Percentiles rank a stretch among this genome's conserved stretches.
phyloP scores from a whole-genome alignment of 1,139 yeast species.

The Maudiozyma humilis region DNA sequence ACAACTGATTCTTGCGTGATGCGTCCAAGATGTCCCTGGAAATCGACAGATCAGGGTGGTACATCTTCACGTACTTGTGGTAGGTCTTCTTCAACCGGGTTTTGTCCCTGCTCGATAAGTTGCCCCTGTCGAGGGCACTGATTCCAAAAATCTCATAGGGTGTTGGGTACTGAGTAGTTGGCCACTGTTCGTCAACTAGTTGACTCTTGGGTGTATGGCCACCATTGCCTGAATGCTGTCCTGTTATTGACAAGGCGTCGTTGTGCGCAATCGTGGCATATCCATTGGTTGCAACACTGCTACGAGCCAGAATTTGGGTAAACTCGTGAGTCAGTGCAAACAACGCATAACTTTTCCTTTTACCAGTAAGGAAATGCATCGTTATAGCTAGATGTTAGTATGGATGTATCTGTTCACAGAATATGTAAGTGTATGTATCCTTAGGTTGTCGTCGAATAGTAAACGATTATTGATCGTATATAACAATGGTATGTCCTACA shows the following conservation, averaged over 20 bases:
- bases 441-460: not conserved
- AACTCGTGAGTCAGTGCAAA: not conserved
- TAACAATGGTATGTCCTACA: not conserved
- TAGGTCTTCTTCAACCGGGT: constrained; percentile 44
- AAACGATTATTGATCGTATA: not conserved
- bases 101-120: constrained; percentile 32
- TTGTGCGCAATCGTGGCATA: not conserved
- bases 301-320: not conserved
- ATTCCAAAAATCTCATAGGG: constrained; percentile 70
- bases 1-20: not conserved
- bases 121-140: constrained; percentile 23
- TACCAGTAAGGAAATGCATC: not conserved
- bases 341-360: not conserved
- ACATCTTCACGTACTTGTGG: constrained; percentile 60
- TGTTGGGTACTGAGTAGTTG: constrained; percentile 44
- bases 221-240: too few relatives aligned
- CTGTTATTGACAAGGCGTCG: not conserved
- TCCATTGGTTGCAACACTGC: not conserved
- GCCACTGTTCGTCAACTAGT: constrained; percentile 43
- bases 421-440: not conserved
- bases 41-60: constrained; percentile 72
- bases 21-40: constrained; percentile 1
- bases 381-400: not conserved
- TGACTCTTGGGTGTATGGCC: not conserved
- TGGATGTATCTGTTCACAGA: too few relatives aligned